Evolutionary conservation across 2,329 filamentous ascomycete species (phyloP).

Genomic region (Penicillium sumatraense): DNA sequence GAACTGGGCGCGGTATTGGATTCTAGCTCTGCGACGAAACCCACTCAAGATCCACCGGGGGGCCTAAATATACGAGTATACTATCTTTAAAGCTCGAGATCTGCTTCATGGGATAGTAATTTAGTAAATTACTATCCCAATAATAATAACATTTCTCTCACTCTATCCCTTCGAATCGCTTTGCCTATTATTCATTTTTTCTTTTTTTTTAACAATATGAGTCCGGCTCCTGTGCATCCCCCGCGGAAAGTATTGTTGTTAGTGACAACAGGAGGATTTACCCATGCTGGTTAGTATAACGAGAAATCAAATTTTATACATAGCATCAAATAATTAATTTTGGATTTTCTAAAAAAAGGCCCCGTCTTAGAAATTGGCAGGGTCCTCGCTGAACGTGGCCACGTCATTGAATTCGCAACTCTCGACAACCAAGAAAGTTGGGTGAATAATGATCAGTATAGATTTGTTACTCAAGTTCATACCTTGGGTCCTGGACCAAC

Average conservation of each 20-base stretch:
- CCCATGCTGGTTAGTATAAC: not conserved
- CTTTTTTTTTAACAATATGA: not conserved
- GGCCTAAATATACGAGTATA: not conserved
- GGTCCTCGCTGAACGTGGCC: conserved; percentile 5
- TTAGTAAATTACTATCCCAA: no score
- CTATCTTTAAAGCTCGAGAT: not conserved
- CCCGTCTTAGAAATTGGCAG: conserved; percentile 4
- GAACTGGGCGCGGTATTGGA: not conserved
- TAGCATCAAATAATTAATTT: not conserved
- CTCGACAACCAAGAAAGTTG: conserved; percentile 43
- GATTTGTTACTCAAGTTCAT: not conserved
- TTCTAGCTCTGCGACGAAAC: not conserved
- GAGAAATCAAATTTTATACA: no score
- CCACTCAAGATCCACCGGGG: not conserved
- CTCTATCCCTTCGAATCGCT: no score
- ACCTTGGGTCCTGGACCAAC: conserved; percentile 36
- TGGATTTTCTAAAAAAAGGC: not conserved
- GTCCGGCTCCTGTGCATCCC: not conserved
- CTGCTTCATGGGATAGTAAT: no score
- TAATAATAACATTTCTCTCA: no score
- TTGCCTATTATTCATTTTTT: not conserved
- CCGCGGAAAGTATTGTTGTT: conserved; percentile 2
- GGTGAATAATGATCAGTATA: conserved; percentile 25
- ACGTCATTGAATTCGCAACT: conserved; percentile 44
- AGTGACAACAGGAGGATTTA: conserved; percentile 6